Evolutionary conservation across 768 basidiomycete genomes (phyloP).

Genomic region (Tephrocybe sp.): DNA sequence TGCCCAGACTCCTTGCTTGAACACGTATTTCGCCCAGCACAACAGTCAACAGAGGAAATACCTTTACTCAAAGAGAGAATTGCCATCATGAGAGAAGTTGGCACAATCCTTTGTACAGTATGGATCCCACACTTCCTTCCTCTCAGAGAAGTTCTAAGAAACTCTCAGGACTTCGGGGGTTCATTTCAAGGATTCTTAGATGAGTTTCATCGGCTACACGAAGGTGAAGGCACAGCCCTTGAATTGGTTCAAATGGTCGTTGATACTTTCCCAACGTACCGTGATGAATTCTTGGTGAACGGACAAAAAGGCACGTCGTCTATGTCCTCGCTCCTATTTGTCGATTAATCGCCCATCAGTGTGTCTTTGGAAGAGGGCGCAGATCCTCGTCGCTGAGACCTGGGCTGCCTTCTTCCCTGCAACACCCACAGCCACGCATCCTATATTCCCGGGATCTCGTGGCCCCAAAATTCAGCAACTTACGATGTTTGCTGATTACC

Average conservation of each 20-base stretch:
- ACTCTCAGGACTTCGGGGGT: constrained; percentile 57
- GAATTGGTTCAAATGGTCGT: constrained; percentile 71
- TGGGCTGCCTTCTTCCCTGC: constrained; percentile 89
- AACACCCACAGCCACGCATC: constrained; percentile 47
- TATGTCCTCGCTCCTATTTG: not conserved
- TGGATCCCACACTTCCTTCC: constrained; percentile 21
- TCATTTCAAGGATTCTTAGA: constrained; percentile 68
- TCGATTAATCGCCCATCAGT: constrained; percentile 39
- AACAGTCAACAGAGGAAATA: constrained; percentile 57
- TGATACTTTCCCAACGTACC: constrained; percentile 70
- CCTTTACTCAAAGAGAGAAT: constrained; percentile 74
- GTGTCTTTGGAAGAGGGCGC: constrained; percentile 85
- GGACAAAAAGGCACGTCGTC: constrained; percentile 51
- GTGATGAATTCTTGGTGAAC: constrained; percentile 61
- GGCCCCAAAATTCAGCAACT: constrained; percentile 66
- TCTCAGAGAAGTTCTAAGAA: not conserved
- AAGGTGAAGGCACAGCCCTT: constrained; percentile 62
- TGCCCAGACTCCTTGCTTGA: constrained; percentile 73
- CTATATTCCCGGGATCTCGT: constrained; percentile 60
- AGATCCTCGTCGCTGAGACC: constrained; percentile 87
- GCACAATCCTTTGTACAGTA: constrained; percentile 67
- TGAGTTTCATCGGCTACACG: constrained; percentile 52
- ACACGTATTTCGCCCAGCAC: constrained; percentile 62
- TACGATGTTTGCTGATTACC: constrained; percentile 94
- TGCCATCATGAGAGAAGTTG: constrained; percentile 74